Evolutionary conservation across 139 green algal species (phyloP).

Genomic region (Picochlorum sp.): DNA sequence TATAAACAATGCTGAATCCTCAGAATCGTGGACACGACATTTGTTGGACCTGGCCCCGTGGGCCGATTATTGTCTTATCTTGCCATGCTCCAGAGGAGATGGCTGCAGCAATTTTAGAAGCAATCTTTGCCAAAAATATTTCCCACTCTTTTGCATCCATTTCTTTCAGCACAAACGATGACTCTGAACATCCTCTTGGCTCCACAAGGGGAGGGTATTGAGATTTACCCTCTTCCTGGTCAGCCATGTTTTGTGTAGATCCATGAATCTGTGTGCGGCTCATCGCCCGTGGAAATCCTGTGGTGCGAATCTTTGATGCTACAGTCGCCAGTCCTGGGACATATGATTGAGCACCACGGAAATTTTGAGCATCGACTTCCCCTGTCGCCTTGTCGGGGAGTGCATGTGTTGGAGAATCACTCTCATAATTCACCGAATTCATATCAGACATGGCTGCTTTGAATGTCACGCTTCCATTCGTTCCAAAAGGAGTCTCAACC

Average conservation of each 20-base stretch:
- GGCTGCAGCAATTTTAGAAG: conserved; percentile 30
- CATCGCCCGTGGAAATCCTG: neutral
- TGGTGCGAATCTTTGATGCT: neutral
- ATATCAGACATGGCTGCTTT: conserved; percentile 15
- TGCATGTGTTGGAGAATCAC: neutral
- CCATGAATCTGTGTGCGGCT: neutral
- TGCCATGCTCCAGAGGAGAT: conserved; percentile 41
- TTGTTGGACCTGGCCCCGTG: neutral
- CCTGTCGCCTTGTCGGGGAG: neutral
- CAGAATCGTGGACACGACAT: conserved; percentile 46
- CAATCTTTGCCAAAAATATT: conserved; percentile 49
- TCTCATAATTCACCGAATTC: conserved; percentile 17
- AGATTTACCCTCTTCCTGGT: neutral
- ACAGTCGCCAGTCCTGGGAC: conserved; percentile 7
- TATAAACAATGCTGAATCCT: neutral
- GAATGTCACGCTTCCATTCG: conserved; percentile 1
- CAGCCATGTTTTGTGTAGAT: neutral
- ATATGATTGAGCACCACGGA: neutral
- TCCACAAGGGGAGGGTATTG: conserved; percentile 58
- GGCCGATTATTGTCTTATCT: conserved; percentile 15
- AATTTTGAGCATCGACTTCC: neutral
- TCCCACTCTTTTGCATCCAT: conserved; percentile 49
- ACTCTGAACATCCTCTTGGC: conserved; percentile 30
- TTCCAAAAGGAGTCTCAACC: neutral
- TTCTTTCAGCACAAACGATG: conserved; percentile 40